Percentiles rank a stretch among this genome's conserved stretches.
Evolutionary conservation across 441 rosid species (phyloP).

Genomic region (Manihot esculenta): DNA sequence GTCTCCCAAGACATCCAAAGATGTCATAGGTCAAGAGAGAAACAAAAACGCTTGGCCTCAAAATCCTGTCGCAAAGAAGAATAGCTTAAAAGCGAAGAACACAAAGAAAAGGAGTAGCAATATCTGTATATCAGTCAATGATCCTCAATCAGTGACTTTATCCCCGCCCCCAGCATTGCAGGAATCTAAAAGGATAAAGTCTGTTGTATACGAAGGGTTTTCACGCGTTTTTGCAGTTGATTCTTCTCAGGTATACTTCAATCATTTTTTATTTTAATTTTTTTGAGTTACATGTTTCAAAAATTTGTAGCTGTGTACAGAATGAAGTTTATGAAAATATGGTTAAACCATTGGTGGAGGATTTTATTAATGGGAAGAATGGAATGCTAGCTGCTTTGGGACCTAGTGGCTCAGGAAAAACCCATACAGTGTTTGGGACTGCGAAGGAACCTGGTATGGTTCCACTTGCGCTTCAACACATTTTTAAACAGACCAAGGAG

Average conservation of each 20-base stretch:
- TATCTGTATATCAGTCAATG: constrained; percentile 48
- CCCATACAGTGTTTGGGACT: constrained; percentile 82
- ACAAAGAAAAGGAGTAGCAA: constrained; percentile 34
- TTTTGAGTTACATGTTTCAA: background rate
- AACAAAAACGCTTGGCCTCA: constrained; percentile 71
- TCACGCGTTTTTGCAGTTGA: constrained; percentile 62
- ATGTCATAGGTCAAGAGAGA: constrained; percentile 20
- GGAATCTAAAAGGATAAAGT: constrained; percentile 63
- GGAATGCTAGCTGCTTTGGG: constrained; percentile 92
- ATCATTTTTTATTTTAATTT: background rate
- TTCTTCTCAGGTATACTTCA: constrained; percentile 59
- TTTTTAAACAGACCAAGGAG: constrained; percentile 41
- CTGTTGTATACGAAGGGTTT: constrained; percentile 79
- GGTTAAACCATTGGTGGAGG: constrained; percentile 63
- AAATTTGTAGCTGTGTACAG: constrained; percentile 30
- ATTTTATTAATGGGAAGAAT: constrained; percentile 66
- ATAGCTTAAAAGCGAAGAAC: constrained; percentile 23
- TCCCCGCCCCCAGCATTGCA: constrained; percentile 60
- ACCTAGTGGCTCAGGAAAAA: constrained; percentile 93
- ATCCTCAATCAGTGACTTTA: constrained; percentile 56
- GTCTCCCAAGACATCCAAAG: constrained; percentile 22
- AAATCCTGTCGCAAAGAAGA: constrained; percentile 46
- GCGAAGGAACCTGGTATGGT: constrained; percentile 80
- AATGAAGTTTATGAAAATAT: constrained; percentile 22
- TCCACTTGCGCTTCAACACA: constrained; percentile 55